These are phyloP conservation scores for Epichloe sibirici DNA, from an alignment of 2,329 filamentous ascomycete genomes.

Conservation along the genomic window DNA sequence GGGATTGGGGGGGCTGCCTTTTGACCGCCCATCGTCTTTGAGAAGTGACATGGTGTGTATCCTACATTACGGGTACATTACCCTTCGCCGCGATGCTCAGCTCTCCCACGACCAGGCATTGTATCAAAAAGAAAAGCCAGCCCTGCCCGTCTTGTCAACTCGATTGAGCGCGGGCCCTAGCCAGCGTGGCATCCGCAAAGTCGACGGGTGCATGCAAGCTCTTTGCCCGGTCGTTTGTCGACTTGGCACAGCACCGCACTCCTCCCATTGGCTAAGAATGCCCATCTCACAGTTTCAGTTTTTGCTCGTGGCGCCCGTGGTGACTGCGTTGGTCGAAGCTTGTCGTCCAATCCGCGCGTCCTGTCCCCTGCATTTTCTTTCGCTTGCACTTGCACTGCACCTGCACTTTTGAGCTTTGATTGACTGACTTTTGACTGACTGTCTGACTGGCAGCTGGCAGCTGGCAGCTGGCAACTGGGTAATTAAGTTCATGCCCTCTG, in stretches of 20 bases:
- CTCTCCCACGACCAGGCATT: not conserved
- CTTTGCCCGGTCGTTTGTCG: not conserved
- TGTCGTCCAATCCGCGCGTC: conserved; percentile 1
- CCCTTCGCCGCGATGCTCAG: not conserved
- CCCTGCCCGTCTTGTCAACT: too few relatives aligned
- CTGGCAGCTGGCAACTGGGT: too few relatives aligned
- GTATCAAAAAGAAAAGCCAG: not conserved
- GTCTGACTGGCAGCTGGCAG: not conserved
- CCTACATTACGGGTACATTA: too few relatives aligned
- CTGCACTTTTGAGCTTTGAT: too few relatives aligned
- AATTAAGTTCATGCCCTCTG: too few relatives aligned
- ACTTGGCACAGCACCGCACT: not conserved
- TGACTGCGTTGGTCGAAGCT: not conserved
- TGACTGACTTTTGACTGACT: not conserved
- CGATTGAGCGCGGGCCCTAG: too few relatives aligned
- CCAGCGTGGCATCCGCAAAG: too few relatives aligned
- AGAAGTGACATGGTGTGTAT: too few relatives aligned
- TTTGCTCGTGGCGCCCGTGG: conserved; percentile 1
- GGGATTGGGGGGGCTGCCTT: too few relatives aligned
- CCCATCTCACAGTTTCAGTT: conserved; percentile 1
- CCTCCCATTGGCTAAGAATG: not conserved
- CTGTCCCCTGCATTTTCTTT: not conserved
- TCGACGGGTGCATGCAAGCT: not conserved
- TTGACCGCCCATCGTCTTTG: too few relatives aligned
- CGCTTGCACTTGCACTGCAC: too few relatives aligned